These are phyloP conservation scores for Aspergillus saccharolyticus DNA, from an alignment of 495 filamentous ascomycete species.

Conservation along the genomic window DNA sequence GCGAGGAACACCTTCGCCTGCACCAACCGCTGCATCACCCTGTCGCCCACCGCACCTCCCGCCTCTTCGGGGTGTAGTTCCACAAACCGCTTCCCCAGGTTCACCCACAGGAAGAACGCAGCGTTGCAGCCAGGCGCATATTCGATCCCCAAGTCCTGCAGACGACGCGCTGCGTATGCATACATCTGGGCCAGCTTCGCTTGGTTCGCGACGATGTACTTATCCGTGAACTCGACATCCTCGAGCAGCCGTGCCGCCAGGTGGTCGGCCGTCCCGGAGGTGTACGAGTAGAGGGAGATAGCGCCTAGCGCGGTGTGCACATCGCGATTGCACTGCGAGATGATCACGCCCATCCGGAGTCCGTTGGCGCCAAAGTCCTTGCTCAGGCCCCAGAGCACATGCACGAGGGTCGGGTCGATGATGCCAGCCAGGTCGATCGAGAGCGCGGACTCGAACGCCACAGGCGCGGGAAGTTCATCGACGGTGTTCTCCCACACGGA, in stretches of 20 bases:
- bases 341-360: slow-evolving; percentile 49
- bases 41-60: slow-evolving; percentile 21
- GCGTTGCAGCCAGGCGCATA: slow-evolving; percentile 34
- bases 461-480: slow-evolving; percentile 19
- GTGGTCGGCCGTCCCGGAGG: slow-evolving; percentile 41
- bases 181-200: slow-evolving; percentile 23
- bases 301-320: slow-evolving; percentile 36
- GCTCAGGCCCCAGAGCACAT: slow-evolving; percentile 57
- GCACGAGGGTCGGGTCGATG: slow-evolving; percentile 48
- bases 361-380: slow-evolving; percentile 59
- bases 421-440: slow-evolving; percentile 43
- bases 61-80: slow-evolving; percentile 24
- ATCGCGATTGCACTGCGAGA: slow-evolving; percentile 41
- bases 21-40: slow-evolving; percentile 29
- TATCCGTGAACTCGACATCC: slow-evolving; percentile 40
- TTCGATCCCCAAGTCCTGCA: neutral
- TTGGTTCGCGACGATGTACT: slow-evolving; percentile 39
- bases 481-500: slow-evolving; percentile 43
- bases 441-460: slow-evolving; percentile 48
- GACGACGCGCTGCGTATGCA: neutral
- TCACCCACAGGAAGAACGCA: slow-evolving; percentile 57
- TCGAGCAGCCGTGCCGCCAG: slow-evolving; percentile 44
- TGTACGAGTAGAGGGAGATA: slow-evolving; percentile 39
- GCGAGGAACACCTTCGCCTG: slow-evolving; percentile 42
- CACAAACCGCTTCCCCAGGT: slow-evolving; percentile 41